Conservation (phyloP, 148 eudicot genomes). For the Spergularia bocconei region DNA sequence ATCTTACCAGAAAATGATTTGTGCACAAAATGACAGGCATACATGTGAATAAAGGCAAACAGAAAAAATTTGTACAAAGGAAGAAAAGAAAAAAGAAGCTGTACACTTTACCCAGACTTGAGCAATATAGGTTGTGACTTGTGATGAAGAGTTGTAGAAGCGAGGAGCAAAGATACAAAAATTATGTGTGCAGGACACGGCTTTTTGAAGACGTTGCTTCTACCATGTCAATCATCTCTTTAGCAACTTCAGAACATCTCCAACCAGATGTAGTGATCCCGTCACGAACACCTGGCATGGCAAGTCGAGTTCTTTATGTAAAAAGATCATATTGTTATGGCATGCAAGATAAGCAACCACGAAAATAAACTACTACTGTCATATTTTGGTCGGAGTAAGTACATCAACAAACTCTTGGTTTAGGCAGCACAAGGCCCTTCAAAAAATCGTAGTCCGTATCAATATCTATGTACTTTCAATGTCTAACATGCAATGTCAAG, state of each 20-base stretch:
- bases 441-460: no score
- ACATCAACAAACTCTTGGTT: neutral
- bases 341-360: neutral
- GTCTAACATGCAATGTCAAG: no score
- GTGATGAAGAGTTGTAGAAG: neutral
- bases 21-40: neutral
- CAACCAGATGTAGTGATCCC: slow-evolving; percentile 83
- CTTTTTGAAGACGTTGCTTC: neutral
- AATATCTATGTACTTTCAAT: no score
- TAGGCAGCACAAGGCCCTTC: no score
- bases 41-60: neutral
- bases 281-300: slow-evolving; percentile 80
- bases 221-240: slow-evolving; percentile 31
- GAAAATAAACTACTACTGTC: neutral
- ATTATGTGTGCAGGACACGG: neutral
- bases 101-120: slow-evolving; percentile 13
- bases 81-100: neutral
- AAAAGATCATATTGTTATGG: neutral
- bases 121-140: neutral
- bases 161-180: neutral
- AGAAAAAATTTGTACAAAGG: neutral
- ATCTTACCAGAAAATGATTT: neutral
- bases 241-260: slow-evolving; percentile 73
- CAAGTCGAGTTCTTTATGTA: neutral
- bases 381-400: neutral